Evolutionary conservation across 306 rosid species (phyloP).

Genomic region (Ziziphus jujuba): DNA sequence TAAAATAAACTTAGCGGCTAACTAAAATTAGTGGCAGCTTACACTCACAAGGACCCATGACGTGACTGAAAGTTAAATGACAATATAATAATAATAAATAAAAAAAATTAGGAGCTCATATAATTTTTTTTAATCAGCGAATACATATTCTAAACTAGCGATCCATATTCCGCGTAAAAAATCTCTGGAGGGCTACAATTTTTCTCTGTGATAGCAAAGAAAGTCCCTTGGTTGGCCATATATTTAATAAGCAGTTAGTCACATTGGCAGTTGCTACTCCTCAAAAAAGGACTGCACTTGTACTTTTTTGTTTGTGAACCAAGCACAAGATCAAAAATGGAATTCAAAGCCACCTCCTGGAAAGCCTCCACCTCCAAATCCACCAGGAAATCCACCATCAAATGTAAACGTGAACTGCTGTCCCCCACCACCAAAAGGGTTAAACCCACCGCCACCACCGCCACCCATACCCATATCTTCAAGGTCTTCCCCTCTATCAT

Average conservation of each 20-base stretch:
- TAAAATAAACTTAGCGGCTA: too few species aligned
- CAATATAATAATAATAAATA: neutral
- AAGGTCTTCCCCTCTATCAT: conserved; percentile 93
- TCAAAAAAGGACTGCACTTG: conserved; percentile 12
- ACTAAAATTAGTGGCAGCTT: too few species aligned
- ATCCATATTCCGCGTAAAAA: conserved; percentile 18
- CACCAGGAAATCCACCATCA: conserved; percentile 75
- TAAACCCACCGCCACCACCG: conserved; percentile 61
- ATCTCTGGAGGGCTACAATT: conserved; percentile 18
- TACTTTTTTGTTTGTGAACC: conserved; percentile 6
- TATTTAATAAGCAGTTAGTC: conserved; percentile 49
- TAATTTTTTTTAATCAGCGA: conserved; percentile 29
- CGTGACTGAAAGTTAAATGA: too few species aligned
- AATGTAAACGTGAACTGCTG: conserved; percentile 69
- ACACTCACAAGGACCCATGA: too few species aligned
- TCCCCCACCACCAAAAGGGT: conserved; percentile 86
- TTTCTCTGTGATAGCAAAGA: conserved; percentile 32
- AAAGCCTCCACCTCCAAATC: conserved; percentile 50
- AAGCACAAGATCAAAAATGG: conserved; percentile 42
- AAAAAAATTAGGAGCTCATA: conserved; percentile 26
- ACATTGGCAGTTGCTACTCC: conserved; percentile 34
- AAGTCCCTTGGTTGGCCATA: conserved; percentile 31
- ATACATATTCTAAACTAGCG: conserved; percentile 23
- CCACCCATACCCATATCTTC: conserved; percentile 78
- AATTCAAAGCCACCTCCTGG: conserved; percentile 75